These are phyloP conservation scores for Neofusicoccum sp. DNA, from an alignment of 2,329 filamentous ascomycete genomes.

Conservation along the genomic window DNA sequence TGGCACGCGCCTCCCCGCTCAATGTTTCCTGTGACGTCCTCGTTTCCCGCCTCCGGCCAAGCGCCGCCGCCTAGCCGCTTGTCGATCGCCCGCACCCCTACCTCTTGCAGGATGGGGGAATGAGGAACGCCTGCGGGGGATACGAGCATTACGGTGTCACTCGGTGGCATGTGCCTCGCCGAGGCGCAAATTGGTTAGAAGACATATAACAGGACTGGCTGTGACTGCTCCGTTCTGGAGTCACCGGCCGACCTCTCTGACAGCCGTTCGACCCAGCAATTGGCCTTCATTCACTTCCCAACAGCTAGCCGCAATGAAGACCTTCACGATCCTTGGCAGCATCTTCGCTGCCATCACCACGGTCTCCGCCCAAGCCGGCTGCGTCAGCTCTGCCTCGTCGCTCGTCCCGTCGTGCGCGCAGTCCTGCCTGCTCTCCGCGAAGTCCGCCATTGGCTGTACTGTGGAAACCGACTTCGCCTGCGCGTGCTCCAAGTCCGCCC, in stretches of 20 bases:
- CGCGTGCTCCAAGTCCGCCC: slow-evolving; percentile 7
- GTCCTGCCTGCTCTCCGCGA: slow-evolving; percentile 13
- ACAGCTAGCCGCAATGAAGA: slow-evolving; percentile 1
- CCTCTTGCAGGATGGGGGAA: neutral
- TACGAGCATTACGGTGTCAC: neutral
- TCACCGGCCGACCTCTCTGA: neutral
- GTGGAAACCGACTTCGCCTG: slow-evolving; percentile 19
- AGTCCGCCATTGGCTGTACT: slow-evolving; percentile 11
- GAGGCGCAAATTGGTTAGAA: neutral
- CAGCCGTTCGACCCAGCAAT: neutral
- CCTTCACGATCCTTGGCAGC: neutral
- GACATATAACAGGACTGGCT: slow-evolving; percentile 1
- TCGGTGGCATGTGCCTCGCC: slow-evolving; percentile 19
- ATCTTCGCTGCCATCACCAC: neutral
- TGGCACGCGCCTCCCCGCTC: slow-evolving; percentile 2
- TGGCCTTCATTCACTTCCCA: neutral
- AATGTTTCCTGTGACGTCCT: slow-evolving; percentile 8
- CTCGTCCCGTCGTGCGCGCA: slow-evolving; percentile 17
- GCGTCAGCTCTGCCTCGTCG: slow-evolving; percentile 14
- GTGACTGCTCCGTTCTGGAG: neutral
- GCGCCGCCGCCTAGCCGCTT: neutral
- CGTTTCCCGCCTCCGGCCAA: slow-evolving; percentile 1
- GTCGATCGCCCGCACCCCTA: neutral
- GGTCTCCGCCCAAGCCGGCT: slow-evolving; percentile 15
- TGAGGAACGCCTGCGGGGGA: neutral